phyloP scores from a whole-genome alignment of 2,329 filamentous ascomycete genomes.

The Stachybotrys chartarum region DNA sequence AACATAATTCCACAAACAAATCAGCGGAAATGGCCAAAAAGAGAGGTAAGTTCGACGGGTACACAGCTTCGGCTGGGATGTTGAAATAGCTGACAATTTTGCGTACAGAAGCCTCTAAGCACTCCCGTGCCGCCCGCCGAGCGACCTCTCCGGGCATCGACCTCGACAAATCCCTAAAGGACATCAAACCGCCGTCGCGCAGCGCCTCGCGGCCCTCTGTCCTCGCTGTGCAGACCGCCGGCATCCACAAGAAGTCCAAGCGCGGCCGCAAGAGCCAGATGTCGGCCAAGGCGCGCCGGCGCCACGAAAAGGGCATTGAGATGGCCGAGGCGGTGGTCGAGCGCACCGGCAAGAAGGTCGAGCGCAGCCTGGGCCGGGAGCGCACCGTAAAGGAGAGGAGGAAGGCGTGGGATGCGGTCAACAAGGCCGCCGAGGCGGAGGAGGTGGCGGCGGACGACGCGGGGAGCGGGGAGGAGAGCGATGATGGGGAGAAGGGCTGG shows the following conservation, averaged over 20 bases:
- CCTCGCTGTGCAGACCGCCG: conserved; percentile 57
- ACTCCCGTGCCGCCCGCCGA: conserved; percentile 69
- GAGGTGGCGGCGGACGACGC: conserved; percentile 5
- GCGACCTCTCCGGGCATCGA: conserved; percentile 64
- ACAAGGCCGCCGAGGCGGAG: conserved; percentile 27
- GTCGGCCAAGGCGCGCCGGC: conserved; percentile 46
- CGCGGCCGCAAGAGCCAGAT: conserved; percentile 35
- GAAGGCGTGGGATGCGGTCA: conserved; percentile 53
- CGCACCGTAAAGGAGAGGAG: conserved; percentile 39
- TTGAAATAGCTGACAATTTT: conserved; percentile 5
- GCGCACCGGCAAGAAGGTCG: conserved; percentile 47
- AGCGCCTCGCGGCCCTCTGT: conserved; percentile 49
- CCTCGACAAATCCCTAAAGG: conserved; percentile 64
- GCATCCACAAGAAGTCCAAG: conserved; percentile 62
- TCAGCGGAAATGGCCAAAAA: conserved; percentile 22
- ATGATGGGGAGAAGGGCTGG: conserved; percentile 15
- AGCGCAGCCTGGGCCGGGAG: conserved; percentile 45
- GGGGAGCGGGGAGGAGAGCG: conserved; percentile 10
- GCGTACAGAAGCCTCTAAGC: conserved; percentile 50
- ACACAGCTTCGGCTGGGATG: not conserved
- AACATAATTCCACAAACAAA: not conserved
- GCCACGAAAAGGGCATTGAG: conserved; percentile 51
- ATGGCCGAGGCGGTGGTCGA: conserved; percentile 54
- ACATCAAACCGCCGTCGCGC: conserved; percentile 43
- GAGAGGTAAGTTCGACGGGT: conserved; percentile 12